phyloP scores from a whole-genome alignment of 2,329 filamentous ascomycete species.

The Cordyceps sp. region DNA sequence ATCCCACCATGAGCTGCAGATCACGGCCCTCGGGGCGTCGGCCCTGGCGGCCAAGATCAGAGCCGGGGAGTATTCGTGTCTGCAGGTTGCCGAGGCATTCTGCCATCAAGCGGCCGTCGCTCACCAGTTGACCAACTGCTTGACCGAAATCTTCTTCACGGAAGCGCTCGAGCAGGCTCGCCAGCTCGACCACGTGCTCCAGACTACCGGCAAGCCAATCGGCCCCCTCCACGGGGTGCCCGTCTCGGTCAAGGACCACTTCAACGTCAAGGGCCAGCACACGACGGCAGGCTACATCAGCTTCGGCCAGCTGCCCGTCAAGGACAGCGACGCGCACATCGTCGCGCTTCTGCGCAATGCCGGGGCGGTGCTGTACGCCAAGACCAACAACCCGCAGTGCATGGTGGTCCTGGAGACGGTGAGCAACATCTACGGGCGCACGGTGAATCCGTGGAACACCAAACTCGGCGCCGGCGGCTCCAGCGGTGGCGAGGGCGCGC shows the following conservation, averaged over 20 bases:
- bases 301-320: conserved; percentile 16
- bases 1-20: conserved; percentile 7
- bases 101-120: conserved; percentile 12
- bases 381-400: conserved; percentile 51
- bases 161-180: conserved; percentile 26
- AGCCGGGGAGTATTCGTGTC: conserved; percentile 6
- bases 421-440: conserved; percentile 47
- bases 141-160: conserved; percentile 32
- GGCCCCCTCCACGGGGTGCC: conserved; percentile 44
- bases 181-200: conserved; percentile 21
- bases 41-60: conserved; percentile 6
- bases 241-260: conserved; percentile 17
- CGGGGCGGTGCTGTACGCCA: conserved; percentile 34
- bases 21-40: conserved; percentile 6
- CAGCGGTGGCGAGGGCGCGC: conserved; percentile 37
- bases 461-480: conserved; percentile 45
- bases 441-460: conserved; percentile 46
- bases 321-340: conserved; percentile 2
- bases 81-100: conserved; percentile 10
- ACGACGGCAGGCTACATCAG: conserved; percentile 4
- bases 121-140: conserved; percentile 18
- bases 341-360: conserved; percentile 3
- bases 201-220: conserved; percentile 2
- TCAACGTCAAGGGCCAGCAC: conserved; percentile 3
- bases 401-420: conserved; percentile 39